Percentiles rank a stretch among this genome's conserved stretches.
Conservation (phyloP, 768 basidiomycete genomes). For the Calocybe gangraenosa region DNA sequence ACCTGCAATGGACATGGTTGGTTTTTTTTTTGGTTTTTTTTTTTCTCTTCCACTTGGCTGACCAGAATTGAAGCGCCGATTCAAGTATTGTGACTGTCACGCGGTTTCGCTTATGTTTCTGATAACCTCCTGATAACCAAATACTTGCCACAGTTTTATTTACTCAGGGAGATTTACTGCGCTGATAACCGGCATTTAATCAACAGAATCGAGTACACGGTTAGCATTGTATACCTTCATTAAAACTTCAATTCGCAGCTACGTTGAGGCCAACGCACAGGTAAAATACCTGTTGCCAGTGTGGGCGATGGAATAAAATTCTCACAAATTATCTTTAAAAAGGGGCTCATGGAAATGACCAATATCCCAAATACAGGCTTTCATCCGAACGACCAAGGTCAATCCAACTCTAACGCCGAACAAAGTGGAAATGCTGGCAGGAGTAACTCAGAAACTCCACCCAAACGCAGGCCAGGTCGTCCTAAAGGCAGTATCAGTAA, state of each 20-base stretch:
- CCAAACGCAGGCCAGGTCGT: slow-evolving; percentile 68
- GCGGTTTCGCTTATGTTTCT: slow-evolving; percentile 5
- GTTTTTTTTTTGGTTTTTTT: no score
- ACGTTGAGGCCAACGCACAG: no score
- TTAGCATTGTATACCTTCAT: no score
- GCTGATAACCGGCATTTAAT: neutral
- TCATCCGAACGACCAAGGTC: slow-evolving; percentile 9
- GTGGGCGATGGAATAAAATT: neutral
- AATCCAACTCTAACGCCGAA: neutral
- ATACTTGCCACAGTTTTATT: neutral
- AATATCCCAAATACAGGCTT: slow-evolving; percentile 13
- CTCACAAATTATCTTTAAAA: slow-evolving; percentile 5
- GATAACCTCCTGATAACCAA: slow-evolving; percentile 10
- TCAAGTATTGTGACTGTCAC: no score
- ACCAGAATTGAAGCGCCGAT: no score
- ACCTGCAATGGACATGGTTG: no score
- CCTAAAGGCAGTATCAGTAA: slow-evolving; percentile 83
- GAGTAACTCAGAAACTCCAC: neutral
- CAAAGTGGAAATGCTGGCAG: slow-evolving; percentile 1
- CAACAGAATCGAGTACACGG: neutral
- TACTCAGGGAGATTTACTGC: neutral
- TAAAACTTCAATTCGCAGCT: no score
- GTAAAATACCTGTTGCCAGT: neutral
- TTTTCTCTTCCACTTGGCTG: no score
- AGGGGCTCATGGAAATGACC: slow-evolving; percentile 13